A percentile compares a stretch with the other conserved stretches of the same genome.
phyloP scores from a whole-genome alignment of 1,284 basidiomycete species.

The Kwoniella shivajii region DNA sequence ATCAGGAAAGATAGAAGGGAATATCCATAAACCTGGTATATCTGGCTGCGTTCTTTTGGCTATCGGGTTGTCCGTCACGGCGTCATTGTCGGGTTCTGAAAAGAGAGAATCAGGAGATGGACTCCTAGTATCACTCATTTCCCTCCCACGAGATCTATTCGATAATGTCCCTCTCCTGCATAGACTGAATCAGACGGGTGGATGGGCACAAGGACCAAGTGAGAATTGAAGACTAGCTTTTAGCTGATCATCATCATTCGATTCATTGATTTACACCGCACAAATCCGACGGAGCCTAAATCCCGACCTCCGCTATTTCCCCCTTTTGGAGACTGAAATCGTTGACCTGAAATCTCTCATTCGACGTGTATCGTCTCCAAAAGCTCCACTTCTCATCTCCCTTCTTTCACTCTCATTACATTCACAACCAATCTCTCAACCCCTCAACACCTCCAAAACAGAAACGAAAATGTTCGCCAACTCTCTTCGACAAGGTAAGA shows the following conservation, averaged over 20 bases:
- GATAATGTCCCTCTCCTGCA: too few relatives aligned
- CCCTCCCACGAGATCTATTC: too few relatives aligned
- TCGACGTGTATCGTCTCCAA: too few relatives aligned
- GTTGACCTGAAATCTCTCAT: too few relatives aligned
- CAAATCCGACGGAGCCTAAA: conserved; percentile 7
- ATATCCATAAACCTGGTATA: conserved; percentile 39
- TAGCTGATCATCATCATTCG: too few relatives aligned
- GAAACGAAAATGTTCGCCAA: conserved; percentile 40
- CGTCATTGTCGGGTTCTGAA: conserved; percentile 8
- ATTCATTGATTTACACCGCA: not conserved
- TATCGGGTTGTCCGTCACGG: not conserved
- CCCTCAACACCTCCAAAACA: not conserved
- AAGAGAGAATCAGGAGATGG: conserved; percentile 24
- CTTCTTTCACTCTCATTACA: not conserved
- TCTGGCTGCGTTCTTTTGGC: conserved; percentile 18
- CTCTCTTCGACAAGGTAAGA: conserved; percentile 44
- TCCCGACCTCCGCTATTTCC: too few relatives aligned
- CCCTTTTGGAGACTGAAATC: too few relatives aligned
- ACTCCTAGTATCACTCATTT: not conserved
- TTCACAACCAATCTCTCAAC: not conserved
- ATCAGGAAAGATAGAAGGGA: conserved; percentile 25
- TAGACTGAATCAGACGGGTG: too few relatives aligned
- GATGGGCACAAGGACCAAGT: too few relatives aligned
- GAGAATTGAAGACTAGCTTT: too few relatives aligned
- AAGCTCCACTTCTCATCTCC: not conserved